These are phyloP conservation scores for Chrysosporium keratinophilum DNA, from an alignment of 2,329 filamentous ascomycete species.

Conservation along the genomic window DNA sequence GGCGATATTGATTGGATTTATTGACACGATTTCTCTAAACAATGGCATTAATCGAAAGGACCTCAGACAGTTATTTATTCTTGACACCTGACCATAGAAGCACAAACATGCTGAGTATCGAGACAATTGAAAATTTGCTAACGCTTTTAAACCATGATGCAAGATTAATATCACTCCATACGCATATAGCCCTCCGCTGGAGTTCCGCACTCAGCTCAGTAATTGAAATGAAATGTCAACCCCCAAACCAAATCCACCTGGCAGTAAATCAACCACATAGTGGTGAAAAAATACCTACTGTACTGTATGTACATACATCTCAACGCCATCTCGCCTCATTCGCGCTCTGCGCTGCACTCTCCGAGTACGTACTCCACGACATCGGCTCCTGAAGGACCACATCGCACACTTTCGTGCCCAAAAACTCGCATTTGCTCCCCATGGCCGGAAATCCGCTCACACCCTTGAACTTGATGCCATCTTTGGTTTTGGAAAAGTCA, in stretches of 20 bases:
- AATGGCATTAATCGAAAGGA: too few relatives aligned
- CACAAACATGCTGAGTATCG: too few relatives aligned
- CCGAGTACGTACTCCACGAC: slow-evolving; percentile 13
- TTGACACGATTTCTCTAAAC: too few relatives aligned
- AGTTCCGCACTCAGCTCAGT: background rate
- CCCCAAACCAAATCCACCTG: too few relatives aligned
- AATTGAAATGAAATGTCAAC: too few relatives aligned
- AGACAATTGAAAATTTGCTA: background rate
- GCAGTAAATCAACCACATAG: too few relatives aligned
- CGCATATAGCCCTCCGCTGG: background rate
- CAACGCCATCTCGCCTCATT: slow-evolving; percentile 7
- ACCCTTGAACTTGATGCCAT: slow-evolving; percentile 12
- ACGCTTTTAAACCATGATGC: background rate
- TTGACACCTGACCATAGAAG: background rate
- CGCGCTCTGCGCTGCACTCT: slow-evolving; percentile 1
- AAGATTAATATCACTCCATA: background rate
- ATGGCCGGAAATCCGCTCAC: slow-evolving; percentile 15
- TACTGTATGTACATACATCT: background rate
- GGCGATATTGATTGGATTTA: too few relatives aligned
- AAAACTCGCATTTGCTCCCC: slow-evolving; percentile 12
- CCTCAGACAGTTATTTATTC: too few relatives aligned
- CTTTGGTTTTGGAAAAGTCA: slow-evolving; percentile 13
- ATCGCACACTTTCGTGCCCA: slow-evolving; percentile 11
- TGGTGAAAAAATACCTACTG: too few relatives aligned
- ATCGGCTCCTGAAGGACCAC: slow-evolving; percentile 1